phyloP scores from a whole-genome alignment of 306 rosid species.

The Prunus mira region DNA sequence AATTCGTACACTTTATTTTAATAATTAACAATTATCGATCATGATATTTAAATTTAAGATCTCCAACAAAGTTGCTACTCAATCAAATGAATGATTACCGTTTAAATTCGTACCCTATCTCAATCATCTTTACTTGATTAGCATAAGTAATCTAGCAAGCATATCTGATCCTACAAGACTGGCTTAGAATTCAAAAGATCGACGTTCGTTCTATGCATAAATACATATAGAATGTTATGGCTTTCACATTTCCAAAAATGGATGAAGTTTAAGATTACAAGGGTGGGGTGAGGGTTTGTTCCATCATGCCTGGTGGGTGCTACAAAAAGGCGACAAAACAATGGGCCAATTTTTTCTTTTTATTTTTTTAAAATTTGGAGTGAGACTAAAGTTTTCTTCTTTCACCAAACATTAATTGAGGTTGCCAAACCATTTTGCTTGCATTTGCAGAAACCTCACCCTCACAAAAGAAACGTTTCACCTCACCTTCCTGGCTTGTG shows the following conservation, averaged over 20 bases:
- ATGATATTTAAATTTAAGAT: no score
- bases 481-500: conserved; percentile 64
- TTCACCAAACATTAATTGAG: conserved; percentile 54
- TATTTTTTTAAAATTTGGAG: conserved; percentile 32
- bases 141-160: background rate
- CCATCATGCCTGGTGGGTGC: background rate
- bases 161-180: background rate
- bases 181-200: background rate
- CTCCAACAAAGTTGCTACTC: no score
- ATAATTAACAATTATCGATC: no score
- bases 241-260: background rate
- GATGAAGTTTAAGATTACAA: background rate
- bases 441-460: conserved; percentile 43
- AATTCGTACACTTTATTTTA: no score
- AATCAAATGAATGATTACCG: no score
- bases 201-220: background rate
- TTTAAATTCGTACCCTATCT: no score
- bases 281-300: background rate
- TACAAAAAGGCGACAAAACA: background rate
- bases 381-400: conserved; percentile 47
- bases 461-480: conserved; percentile 34
- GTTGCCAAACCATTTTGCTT: conserved; percentile 63
- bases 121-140: no score
- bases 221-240: background rate
- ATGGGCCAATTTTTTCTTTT: background rate